Conservation (phyloP, 1,139 yeast genomes). For the Blastobotrys proliferans region DNA sequence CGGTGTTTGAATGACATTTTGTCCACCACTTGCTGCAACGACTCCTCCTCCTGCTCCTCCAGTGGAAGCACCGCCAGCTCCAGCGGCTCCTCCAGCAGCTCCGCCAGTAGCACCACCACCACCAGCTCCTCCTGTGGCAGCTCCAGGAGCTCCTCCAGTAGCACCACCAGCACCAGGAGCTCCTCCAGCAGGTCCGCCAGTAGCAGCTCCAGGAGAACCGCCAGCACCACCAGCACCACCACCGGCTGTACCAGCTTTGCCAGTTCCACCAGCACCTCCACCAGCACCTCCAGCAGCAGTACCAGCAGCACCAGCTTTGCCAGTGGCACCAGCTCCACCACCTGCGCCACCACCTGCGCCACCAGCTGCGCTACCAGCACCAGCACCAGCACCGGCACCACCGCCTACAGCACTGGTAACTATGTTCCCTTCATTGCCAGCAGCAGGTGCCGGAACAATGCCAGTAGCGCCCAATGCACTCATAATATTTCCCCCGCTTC, state of each 20-base stretch:
- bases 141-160: background rate
- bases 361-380: background rate
- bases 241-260: background rate
- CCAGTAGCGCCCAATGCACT: too few species aligned
- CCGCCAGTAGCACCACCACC: background rate
- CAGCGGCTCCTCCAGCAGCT: too few species aligned
- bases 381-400: conserved; percentile 4
- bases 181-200: background rate
- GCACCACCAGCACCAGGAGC: conserved; percentile 1
- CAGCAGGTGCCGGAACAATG: background rate
- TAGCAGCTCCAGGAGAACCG: background rate
- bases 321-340: background rate
- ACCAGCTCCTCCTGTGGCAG: background rate
- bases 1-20: too few species aligned
- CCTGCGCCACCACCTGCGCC: background rate
- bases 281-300: background rate
- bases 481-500: too few species aligned
- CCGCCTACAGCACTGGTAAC: background rate
- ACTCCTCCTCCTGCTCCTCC: too few species aligned
- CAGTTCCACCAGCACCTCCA: background rate
- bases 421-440: background rate
- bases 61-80: too few species aligned
- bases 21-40: too few species aligned
- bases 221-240: background rate
- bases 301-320: background rate